Percentiles rank a stretch among this genome's conserved stretches.
Conservation (phyloP, 495 filamentous ascomycete species). For the Cudoniella acicularis region DNA sequence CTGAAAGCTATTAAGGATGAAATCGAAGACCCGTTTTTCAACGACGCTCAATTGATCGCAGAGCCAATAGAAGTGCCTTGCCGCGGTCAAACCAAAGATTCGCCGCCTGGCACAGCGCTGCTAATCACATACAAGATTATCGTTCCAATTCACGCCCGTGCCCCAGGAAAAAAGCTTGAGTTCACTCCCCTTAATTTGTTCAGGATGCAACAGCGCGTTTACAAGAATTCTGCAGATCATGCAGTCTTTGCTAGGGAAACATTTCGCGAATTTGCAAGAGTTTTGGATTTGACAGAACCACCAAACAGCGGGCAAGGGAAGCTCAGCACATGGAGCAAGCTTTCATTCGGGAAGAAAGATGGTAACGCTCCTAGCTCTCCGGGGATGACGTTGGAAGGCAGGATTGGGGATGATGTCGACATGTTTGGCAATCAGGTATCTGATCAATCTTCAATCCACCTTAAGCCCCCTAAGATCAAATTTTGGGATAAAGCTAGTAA, state of each 20-base stretch:
- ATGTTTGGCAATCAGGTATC: not conserved
- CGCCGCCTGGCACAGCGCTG: constrained; percentile 28
- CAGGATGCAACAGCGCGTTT: constrained; percentile 43
- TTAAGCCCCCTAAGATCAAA: not conserved
- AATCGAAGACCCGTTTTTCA: constrained; percentile 39
- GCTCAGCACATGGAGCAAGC: not conserved
- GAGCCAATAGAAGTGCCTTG: constrained; percentile 39
- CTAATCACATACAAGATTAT: constrained; percentile 41
- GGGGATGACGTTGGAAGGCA: not conserved
- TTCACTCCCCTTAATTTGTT: constrained; percentile 48
- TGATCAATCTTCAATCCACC: not conserved
- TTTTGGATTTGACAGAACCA: constrained; percentile 26
- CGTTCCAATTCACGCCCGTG: constrained; percentile 39
- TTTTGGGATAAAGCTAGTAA: not conserved
- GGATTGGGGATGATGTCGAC: not conserved
- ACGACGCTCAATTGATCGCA: constrained; percentile 39
- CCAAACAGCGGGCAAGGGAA: not conserved
- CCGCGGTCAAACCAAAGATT: constrained; percentile 17
- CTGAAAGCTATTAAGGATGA: constrained; percentile 35
- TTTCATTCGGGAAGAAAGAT: not conserved
- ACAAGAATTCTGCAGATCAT: constrained; percentile 40
- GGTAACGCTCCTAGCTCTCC: not conserved
- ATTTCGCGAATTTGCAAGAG: constrained; percentile 40
- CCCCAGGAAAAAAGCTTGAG: constrained; percentile 33
- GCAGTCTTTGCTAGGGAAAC: constrained; percentile 39